These are phyloP conservation scores for Calonectria fujianensis DNA, from an alignment of 2,329 filamentous ascomycete genomes.

Conservation along the genomic window DNA sequence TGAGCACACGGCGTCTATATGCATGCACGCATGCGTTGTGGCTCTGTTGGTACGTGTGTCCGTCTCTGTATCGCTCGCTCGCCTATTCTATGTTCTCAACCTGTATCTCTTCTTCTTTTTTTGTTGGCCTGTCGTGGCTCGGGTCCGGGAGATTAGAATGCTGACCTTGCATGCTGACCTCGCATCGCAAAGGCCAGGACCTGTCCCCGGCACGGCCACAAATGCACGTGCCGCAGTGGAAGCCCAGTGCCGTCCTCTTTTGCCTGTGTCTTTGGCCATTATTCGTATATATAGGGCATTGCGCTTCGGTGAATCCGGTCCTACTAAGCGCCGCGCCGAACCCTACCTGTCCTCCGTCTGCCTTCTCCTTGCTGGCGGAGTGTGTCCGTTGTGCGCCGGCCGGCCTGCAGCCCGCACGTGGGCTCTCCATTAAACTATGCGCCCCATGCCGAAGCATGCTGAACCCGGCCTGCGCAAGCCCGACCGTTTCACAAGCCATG, in stretches of 20 bases:
- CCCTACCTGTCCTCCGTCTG: not conserved
- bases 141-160: slow-evolving; percentile 17
- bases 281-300: not conserved
- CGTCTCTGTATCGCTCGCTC: not conserved
- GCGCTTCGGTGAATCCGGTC: not conserved
- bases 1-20: not conserved
- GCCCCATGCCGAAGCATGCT: not conserved
- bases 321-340: not conserved
- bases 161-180: slow-evolving; percentile 26
- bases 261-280: not conserved
- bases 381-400: not conserved
- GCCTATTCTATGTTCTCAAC: not conserved
- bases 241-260: not conserved
- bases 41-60: not conserved
- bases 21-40: not conserved
- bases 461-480: not conserved
- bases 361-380: not conserved
- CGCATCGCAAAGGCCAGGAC: not conserved
- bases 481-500: not conserved
- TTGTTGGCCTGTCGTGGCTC: not conserved
- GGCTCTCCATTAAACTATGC: not conserved
- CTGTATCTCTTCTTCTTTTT: not conserved
- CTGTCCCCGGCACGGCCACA: not conserved
- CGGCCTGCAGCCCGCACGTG: not conserved
- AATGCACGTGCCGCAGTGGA: not conserved